Evolutionary conservation across 179 eudicot genomes (phyloP).

Genomic region (Gypsophila paniculata): DNA sequence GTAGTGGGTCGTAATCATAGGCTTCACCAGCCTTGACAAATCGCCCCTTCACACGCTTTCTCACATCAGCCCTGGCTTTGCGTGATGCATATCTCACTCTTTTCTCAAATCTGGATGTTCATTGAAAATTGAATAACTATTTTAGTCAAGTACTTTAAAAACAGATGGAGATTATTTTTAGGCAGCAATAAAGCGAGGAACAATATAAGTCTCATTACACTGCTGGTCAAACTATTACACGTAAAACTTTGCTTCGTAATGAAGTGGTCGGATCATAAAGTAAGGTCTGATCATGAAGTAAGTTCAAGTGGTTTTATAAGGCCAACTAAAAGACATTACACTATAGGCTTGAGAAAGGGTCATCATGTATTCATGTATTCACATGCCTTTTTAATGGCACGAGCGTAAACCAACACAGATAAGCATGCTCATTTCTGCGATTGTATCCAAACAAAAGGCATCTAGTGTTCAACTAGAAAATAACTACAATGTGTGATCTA

Average conservation of each 20-base stretch:
- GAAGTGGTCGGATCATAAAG: not conserved
- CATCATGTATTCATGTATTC: too few relatives aligned
- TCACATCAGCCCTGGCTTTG: conserved; percentile 50
- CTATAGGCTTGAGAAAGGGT: not conserved
- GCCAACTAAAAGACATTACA: not conserved
- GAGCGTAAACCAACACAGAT: not conserved
- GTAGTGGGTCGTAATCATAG: conserved; percentile 47
- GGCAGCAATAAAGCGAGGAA: too few relatives aligned
- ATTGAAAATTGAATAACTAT: not conserved
- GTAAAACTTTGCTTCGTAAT: not conserved
- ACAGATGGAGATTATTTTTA: too few relatives aligned
- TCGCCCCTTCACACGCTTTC: conserved; percentile 49
- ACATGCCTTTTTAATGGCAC: not conserved
- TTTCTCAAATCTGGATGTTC: conserved; percentile 35
- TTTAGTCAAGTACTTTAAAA: too few relatives aligned
- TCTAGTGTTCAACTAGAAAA: too few relatives aligned
- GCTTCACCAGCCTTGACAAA: conserved; percentile 50
- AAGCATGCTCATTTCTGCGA: not conserved
- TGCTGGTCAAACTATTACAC: not conserved
- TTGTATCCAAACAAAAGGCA: not conserved
- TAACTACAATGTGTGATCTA: too few relatives aligned
- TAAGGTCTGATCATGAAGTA: not conserved
- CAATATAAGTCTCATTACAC: not conserved
- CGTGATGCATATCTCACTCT: conserved; percentile 48
- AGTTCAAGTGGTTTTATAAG: not conserved